These are phyloP conservation scores for Trypanosoma melophagium DNA, from an alignment of 208 protist species.

Conservation along the genomic window DNA sequence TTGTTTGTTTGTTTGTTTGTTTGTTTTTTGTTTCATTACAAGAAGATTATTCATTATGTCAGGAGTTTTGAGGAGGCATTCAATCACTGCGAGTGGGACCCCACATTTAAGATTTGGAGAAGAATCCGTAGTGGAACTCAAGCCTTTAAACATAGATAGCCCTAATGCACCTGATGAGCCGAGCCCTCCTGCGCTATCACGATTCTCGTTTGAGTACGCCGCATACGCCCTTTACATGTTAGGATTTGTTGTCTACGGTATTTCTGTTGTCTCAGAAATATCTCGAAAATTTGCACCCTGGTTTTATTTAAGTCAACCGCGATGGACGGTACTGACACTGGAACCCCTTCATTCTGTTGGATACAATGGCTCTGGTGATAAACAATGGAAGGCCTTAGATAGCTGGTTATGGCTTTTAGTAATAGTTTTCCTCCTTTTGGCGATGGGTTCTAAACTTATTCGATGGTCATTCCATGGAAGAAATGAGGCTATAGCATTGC, in stretches of 20 bases:
- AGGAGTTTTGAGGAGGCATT: no score
- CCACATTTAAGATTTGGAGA: neutral
- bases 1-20: no score
- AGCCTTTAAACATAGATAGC: neutral
- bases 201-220: constrained; percentile 4
- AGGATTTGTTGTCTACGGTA: constrained; percentile 12
- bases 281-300: neutral
- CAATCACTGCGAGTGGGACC: no score
- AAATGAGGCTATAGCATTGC: constrained; percentile 5
- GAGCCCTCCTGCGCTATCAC: neutral
- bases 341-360: constrained; percentile 9
- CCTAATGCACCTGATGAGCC: neutral
- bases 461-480: neutral
- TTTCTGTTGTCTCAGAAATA: constrained; percentile 1
- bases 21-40: no score
- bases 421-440: neutral
- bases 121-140: neutral
- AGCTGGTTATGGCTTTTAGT: neutral
- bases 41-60: no score
- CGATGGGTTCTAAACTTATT: constrained; percentile 3
- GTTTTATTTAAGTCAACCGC: constrained; percentile 2
- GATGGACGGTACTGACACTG: constrained; percentile 5
- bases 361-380: constrained; percentile 12
- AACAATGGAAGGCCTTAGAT: constrained; percentile 9
- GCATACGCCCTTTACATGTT: neutral